These are phyloP conservation scores for Puccinia coronata DNA, from an alignment of 1,284 basidiomycete genomes.

Conservation along the genomic window DNA sequence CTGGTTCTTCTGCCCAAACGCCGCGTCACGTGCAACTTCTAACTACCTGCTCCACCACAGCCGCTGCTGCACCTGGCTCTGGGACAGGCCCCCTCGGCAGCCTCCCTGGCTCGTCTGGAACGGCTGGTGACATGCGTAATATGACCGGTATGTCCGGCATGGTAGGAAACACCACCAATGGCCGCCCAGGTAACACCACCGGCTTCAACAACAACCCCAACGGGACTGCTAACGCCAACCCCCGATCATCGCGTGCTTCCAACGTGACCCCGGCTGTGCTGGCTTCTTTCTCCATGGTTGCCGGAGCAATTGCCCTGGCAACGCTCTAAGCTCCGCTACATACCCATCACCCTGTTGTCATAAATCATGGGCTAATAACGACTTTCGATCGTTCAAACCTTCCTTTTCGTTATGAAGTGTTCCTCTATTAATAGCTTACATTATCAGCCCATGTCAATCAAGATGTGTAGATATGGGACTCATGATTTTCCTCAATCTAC, in stretches of 20 bases:
- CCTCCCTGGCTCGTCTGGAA: not conserved
- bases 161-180: conserved; percentile 1
- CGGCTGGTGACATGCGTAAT: conserved; percentile 7
- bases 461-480: not conserved
- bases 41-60: not conserved
- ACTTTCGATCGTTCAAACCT: not conserved
- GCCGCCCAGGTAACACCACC: conserved; percentile 20
- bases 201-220: conserved; percentile 29
- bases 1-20: not conserved
- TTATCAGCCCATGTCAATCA: not conserved
- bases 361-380: not conserved
- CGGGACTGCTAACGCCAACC: conserved; percentile 16
- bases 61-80: not conserved
- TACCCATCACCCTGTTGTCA: not conserved
- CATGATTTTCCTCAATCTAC: not conserved
- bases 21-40: not conserved
- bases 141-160: conserved; percentile 19
- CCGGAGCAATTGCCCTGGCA: conserved; percentile 52
- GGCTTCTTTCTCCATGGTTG: conserved; percentile 52
- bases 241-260: conserved; percentile 1
- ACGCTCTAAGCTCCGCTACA: not conserved
- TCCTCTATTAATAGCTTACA: not conserved
- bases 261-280: conserved; percentile 6
- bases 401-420: not conserved
- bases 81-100: not conserved